Base-by-base conservation (phyloP, 2,329 filamentous ascomycete genomes). In the Diaporthe amygdali region DNA sequence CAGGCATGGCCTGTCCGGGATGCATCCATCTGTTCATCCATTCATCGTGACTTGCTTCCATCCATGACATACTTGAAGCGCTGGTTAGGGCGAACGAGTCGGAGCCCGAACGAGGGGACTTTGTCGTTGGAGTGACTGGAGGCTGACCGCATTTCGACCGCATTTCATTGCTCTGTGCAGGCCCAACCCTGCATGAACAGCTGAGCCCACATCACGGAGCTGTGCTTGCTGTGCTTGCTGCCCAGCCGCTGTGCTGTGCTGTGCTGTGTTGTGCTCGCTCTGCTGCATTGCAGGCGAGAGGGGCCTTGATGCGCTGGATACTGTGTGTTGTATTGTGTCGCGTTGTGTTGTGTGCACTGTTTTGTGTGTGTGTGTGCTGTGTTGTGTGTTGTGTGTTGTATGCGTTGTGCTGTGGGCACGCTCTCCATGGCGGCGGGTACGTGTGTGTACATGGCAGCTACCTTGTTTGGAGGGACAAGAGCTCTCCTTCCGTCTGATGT, bases 401-500 rank as follows among this genome's bases (percentile, higher is more conserved):
- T n/a, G 54, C 41, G 54, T 41, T 59, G 54, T 59, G 54, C 54
- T 59, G 15, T 63, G 56, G 56, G 39, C 39, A 54, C 51, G n/a
- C 37, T 32, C 17, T n/a, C 47, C 47, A 25, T 30, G 27, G n/a
- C n/a, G 47, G 22, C 22, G 27, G 54, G 55, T 59, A 59, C 55
- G 25, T 59, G 34, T 27, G 55, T 59, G 55, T 59, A 59, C 54
- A 30, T 27, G 49, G 49, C 37, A 3, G 37, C 37, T 39, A 39
- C 37, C 37, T 39, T 39, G 37, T 39, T 39, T 39, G 37, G 4
- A 34, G 30, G 25, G 55, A 41, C 55, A 32, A 34, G 56, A 34
- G 56, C 56, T 47, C 41, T 20, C 34, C 34, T 34, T 41, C 37
- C 59, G 59, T 63, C 59, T 63, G 59, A 47, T 63, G 59, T 68